Evolutionary conservation across 495 filamentous ascomycete species (phyloP).

Genomic region (Thozetella sp.): DNA sequence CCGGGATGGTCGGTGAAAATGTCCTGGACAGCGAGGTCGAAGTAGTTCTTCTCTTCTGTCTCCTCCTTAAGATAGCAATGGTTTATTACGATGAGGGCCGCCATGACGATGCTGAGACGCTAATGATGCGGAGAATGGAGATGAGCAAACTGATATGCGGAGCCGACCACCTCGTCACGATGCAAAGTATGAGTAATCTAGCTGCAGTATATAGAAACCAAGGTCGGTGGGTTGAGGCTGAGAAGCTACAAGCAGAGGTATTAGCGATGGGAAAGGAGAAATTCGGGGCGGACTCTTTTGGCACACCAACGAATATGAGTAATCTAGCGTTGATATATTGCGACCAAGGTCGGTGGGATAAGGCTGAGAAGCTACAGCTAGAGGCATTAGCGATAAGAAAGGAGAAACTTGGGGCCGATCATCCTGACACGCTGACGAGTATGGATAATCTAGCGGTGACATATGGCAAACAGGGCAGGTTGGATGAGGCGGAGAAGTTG

Average conservation of each 20-base stretch:
- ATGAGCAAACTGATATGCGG: slow-evolving; percentile 26
- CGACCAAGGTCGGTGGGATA: slow-evolving; percentile 28
- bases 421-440: slow-evolving; percentile 36
- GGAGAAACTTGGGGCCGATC: slow-evolving; percentile 29
- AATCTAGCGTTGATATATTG: slow-evolving; percentile 36
- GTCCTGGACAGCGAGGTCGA: neutral
- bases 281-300: slow-evolving; percentile 34
- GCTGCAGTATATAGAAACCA: slow-evolving; percentile 22
- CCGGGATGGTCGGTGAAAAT: neutral
- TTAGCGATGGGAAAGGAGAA: slow-evolving; percentile 22
- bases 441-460: slow-evolving; percentile 40
- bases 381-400: slow-evolving; percentile 27
- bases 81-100: slow-evolving; percentile 28
- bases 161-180: slow-evolving; percentile 34
- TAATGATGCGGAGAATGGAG: slow-evolving; percentile 30
- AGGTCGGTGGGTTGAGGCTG: slow-evolving; percentile 34
- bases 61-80: slow-evolving; percentile 1
- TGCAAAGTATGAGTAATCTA: slow-evolving; percentile 39
- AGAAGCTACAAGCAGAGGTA: slow-evolving; percentile 26
- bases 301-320: slow-evolving; percentile 34
- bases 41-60: no score
- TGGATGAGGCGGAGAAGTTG: slow-evolving; percentile 32
- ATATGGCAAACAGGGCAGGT: slow-evolving; percentile 23
- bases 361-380: slow-evolving; percentile 32
- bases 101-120: slow-evolving; percentile 31